Evolutionary conservation across 78 protist species (phyloP), one percentile per base, ranked within the genome.

Genomic region (Protostelium mycophagum): DNA sequence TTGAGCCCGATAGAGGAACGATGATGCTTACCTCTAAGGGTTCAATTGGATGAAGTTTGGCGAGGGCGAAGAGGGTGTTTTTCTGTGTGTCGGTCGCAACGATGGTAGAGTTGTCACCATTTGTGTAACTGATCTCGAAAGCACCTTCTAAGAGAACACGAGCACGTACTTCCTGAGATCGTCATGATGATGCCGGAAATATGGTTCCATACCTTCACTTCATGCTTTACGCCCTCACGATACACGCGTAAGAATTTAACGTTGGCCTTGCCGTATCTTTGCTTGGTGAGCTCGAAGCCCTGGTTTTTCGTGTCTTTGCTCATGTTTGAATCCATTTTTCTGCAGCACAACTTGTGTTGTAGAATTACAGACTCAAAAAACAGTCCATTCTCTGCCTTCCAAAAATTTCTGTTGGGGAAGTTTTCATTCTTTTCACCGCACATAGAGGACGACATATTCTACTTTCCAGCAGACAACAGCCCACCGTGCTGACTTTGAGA

Each of bases 21-120:
- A 16, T 51, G 73, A 25, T 5, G 5, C 73, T 51, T 63, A 89
- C 94, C 83, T 92, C 94, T 1, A 89, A 73, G 9, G 89, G 83
- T 35, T 88, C 87, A 87, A 88, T 89, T 29, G n/a, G 36, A 35
- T 92, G 93, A 36, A 84, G 35, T 84, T 93, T 92, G 23, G 94
- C 91, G 38, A 91, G 38, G 9, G 88, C 39, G 73, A 86, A 91
- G 86, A 93, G 87, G 0, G 96, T 93, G 91, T 93, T 93, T 63
- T 91, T 93, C 83, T 86, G 84, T 28, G 93, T 90, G 85, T 93
- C 96, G 28, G 96, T 93, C 28, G 96, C 91, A 1, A 93, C 93
- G 36, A 93, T 89, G 36, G 73, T 86, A 28, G 84, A 63, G 38
- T 93, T 93, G 87, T 90, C 92, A 25, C 96, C 96, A 0, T 88